These are phyloP conservation scores for Leptomonas pyrrhocoris DNA, from an alignment of 208 protist genomes.

Conservation along the genomic window DNA sequence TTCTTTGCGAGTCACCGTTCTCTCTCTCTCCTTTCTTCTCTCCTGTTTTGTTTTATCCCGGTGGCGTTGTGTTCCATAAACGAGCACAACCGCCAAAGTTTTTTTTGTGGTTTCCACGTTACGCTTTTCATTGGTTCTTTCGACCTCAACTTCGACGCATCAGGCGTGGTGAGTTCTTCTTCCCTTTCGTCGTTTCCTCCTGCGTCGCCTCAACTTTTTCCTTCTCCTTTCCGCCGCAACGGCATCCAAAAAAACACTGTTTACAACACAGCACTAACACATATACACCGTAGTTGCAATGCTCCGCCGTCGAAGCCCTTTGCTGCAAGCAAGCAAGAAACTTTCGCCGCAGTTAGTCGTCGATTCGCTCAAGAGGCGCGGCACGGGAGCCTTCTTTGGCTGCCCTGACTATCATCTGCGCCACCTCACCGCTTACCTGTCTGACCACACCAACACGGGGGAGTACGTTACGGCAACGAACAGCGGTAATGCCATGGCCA, in stretches of 20 bases:
- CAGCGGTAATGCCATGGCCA: constrained; percentile 81
- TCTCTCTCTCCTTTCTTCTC: neutral
- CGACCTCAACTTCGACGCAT: no score
- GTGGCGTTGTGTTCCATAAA: no score
- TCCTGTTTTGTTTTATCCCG: neutral
- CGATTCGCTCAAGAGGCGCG: constrained; percentile 40
- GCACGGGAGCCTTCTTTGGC: constrained; percentile 78
- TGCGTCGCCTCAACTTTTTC: constrained; percentile 1
- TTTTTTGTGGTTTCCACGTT: neutral
- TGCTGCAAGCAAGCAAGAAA: constrained; percentile 29
- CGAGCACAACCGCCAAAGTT: no score
- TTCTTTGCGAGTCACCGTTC: no score
- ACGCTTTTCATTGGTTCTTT: no score
- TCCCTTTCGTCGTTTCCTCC: no score
- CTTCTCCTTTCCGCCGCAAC: neutral
- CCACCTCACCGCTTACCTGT: constrained; percentile 82
- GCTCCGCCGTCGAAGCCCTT: constrained; percentile 3
- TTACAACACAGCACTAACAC: neutral
- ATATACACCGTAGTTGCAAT: constrained; percentile 5
- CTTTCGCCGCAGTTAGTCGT: constrained; percentile 54
- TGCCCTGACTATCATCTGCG: constrained; percentile 87
- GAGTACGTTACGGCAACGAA: constrained; percentile 85
- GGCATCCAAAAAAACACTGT: constrained; percentile 5
- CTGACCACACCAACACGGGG: constrained; percentile 43
- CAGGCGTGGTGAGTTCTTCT: no score